Conservation (phyloP, 164 flowering plant genomes). For the Liriodendron chinense region DNA sequence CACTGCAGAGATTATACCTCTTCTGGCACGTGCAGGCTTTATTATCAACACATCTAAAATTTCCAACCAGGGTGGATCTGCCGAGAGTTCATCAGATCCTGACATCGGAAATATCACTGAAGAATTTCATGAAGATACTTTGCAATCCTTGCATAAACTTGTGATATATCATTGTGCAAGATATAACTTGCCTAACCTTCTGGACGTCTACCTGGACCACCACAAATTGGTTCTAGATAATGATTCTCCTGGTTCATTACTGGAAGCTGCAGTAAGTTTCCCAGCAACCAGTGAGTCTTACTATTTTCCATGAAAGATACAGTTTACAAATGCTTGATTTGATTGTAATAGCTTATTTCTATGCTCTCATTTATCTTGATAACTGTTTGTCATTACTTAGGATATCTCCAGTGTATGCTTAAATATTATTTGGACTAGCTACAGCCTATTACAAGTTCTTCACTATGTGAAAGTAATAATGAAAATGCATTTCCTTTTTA, state of each 20-base stretch:
- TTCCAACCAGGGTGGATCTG: slow-evolving; percentile 24
- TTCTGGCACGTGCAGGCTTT: slow-evolving; percentile 76
- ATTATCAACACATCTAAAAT: slow-evolving; percentile 26
- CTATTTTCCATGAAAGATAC: slow-evolving; percentile 8
- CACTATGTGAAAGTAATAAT: too few relatives aligned
- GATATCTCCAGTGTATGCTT: too few relatives aligned
- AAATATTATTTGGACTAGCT: too few relatives aligned
- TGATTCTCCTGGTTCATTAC: slow-evolving; percentile 46
- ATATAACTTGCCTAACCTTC: slow-evolving; percentile 74
- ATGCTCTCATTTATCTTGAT: background rate
- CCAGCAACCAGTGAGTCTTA: slow-evolving; percentile 16
- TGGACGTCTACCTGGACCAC: slow-evolving; percentile 82
- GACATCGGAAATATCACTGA: slow-evolving; percentile 21
- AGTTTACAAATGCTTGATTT: background rate
- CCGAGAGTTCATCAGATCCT: slow-evolving; percentile 27
- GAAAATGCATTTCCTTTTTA: too few relatives aligned
- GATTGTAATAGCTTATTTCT: background rate
- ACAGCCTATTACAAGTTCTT: too few relatives aligned
- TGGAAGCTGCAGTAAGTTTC: slow-evolving; percentile 73
- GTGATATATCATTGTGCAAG: slow-evolving; percentile 57
- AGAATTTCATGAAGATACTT: slow-evolving; percentile 28
- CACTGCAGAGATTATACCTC: slow-evolving; percentile 54
- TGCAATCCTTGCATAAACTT: slow-evolving; percentile 62
- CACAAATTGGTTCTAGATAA: slow-evolving; percentile 59
- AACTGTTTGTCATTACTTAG: background rate